Percentiles rank a stretch among this genome's conserved stretches.
Conservation (phyloP, 345 rosid genomes). For the Firmiana major region DNA sequence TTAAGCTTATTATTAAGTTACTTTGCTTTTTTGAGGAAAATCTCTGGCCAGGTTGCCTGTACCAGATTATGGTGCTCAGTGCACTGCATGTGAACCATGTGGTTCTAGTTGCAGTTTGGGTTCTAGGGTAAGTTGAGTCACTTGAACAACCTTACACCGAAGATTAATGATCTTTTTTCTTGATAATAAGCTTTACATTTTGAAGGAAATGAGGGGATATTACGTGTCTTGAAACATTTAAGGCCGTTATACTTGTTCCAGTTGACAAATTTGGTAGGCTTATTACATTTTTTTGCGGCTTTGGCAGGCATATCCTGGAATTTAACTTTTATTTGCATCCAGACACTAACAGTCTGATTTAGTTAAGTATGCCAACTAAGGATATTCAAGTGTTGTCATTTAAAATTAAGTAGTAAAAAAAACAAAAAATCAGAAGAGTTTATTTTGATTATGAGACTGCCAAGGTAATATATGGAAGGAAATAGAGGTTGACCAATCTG, state of each 20-base stretch:
- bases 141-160: background rate
- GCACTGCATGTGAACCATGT: background rate
- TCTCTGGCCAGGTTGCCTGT: background rate
- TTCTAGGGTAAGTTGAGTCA: background rate
- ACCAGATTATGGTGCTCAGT: background rate
- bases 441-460: background rate
- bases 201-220: background rate
- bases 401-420: background rate
- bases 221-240: background rate
- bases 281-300: background rate
- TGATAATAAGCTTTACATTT: background rate
- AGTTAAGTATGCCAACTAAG: constrained; percentile 17
- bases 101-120: background rate
- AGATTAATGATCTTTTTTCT: background rate
- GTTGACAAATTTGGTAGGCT: background rate
- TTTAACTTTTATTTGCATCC: background rate
- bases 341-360: background rate
- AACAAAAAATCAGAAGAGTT: background rate
- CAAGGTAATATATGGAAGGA: constrained; percentile 16
- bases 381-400: background rate
- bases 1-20: background rate
- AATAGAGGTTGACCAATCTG: constrained; percentile 6
- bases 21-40: background rate
- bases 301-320: constrained; percentile 1
- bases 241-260: background rate